Percentiles rank a stretch among this genome's conserved stretches.
These are phyloP conservation scores for Solanum ahanhuiri DNA, from an alignment of 257 asterid species.

Conservation along the genomic window DNA sequence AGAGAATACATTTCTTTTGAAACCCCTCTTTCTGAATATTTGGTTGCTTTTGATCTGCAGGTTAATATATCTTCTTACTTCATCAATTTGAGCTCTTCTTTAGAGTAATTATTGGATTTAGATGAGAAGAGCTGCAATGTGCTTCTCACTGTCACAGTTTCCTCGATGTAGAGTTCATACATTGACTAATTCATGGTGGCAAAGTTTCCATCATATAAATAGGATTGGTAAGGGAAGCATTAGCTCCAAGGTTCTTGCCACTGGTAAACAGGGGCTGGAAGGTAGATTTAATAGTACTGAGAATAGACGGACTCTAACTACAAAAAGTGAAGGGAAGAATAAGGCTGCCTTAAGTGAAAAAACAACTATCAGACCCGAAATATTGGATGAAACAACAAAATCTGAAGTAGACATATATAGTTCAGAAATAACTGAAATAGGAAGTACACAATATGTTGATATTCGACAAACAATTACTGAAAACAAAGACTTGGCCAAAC, in stretches of 20 bases:
- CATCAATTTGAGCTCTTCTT: neutral
- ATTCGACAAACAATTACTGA: slow-evolving; percentile 19
- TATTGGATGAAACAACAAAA: slow-evolving; percentile 10
- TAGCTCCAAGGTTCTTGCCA: slow-evolving; percentile 37
- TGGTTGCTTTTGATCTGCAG: slow-evolving; percentile 26
- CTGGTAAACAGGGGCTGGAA: slow-evolving; percentile 41
- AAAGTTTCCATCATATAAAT: slow-evolving; percentile 25
- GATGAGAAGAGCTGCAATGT: slow-evolving; percentile 65
- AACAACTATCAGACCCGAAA: slow-evolving; percentile 8
- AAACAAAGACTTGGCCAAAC: slow-evolving; percentile 46
- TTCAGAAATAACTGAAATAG: slow-evolving; percentile 17
- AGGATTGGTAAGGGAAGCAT: slow-evolving; percentile 21
- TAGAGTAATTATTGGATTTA: slow-evolving; percentile 16
- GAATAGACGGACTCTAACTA: slow-evolving; percentile 37
- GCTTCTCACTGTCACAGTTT: slow-evolving; percentile 59
- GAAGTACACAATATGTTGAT: slow-evolving; percentile 26
- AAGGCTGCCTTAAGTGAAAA: slow-evolving; percentile 25
- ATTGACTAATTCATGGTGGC: slow-evolving; percentile 58
- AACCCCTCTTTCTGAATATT: neutral
- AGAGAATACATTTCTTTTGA: neutral
- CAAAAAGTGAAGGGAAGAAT: slow-evolving; percentile 30
- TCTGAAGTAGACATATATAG: slow-evolving; percentile 1
- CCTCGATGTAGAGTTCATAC: slow-evolving; percentile 54
- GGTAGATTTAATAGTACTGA: slow-evolving; percentile 48
- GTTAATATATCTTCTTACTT: slow-evolving; percentile 12